Evolutionary conservation across 805 yeast species (phyloP), one percentile per base, ranked within the genome.

Genomic region (Zygosaccharomyces gambellarensis): DNA sequence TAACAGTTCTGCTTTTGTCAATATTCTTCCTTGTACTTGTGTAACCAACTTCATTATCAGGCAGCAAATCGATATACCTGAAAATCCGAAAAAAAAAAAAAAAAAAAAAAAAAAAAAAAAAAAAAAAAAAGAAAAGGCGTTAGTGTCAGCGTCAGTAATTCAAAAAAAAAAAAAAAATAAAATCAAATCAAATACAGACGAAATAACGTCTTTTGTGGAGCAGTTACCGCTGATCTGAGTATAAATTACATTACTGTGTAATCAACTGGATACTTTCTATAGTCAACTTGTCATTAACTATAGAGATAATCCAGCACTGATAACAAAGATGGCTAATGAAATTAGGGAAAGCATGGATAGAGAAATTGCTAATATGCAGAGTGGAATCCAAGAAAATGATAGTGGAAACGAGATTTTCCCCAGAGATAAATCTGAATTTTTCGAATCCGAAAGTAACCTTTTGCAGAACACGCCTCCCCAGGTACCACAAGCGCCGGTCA

Each of bases 361-460:
- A 40, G n/a, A 40, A n/a, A 40, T 27, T 27, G 43, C 43, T 14
- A 40, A 9, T 40, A 23, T 19, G 17, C 31, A 19, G 14, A 17
- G 2, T 14, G 27, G 5, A 14, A 40, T 40, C 23, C 28, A 22
- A 22, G 34, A 30, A 19, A 34, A 30, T 12, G 21, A 42, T 17
- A 23, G 1, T 39, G 43, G 19, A 21, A 27, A 42, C 9, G 28
- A 42, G 29, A 19, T 1, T 17, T 12, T 25, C 6, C 36, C 36
- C 23, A 31, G 11, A 22, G 28, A n/a, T 17, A 42, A 42, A 17
- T 14, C 45, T 28, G 36, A 42, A 19, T 42, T 42, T 25, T 30
- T 42, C 19, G 36, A 42, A 31, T 42, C 45, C 29, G 45, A 42
- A 27, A 42, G 45, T 30, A 30, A 42, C 29, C 45, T 42, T 27